Evolutionary conservation across 306 rosid genomes (phyloP).

Genomic region (Malus sylvestris): DNA sequence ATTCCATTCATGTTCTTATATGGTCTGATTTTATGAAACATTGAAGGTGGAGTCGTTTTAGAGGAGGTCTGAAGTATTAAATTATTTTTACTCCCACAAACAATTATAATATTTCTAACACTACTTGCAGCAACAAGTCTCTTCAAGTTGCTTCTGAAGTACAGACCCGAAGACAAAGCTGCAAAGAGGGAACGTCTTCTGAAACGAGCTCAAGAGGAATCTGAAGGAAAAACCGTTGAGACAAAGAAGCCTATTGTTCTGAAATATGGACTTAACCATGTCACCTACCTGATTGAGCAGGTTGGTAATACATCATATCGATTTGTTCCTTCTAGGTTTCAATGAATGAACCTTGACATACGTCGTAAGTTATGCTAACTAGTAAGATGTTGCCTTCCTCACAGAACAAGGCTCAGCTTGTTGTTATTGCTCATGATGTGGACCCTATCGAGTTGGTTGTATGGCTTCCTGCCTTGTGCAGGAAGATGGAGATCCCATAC

Average conservation of each 20-base stretch:
- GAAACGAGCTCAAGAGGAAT: constrained; percentile 68
- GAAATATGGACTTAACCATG: constrained; percentile 79
- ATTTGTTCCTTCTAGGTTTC: neutral
- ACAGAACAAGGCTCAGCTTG: constrained; percentile 72
- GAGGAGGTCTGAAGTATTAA: neutral
- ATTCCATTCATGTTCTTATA: neutral
- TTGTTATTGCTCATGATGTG: constrained; percentile 79
- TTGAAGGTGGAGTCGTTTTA: neutral
- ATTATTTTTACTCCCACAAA: neutral
- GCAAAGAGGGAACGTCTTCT: constrained; percentile 65
- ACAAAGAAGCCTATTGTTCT: constrained; percentile 64
- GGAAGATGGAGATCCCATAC: constrained; percentile 79
- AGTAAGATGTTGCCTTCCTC: neutral
- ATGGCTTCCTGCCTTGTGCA: constrained; percentile 78
- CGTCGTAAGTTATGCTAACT: neutral
- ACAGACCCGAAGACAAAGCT: constrained; percentile 69
- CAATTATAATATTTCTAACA: neutral
- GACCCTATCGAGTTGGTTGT: constrained; percentile 78
- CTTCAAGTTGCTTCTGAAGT: constrained; percentile 72
- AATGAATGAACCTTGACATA: neutral
- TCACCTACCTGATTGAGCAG: constrained; percentile 77
- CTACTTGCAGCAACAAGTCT: constrained; percentile 49
- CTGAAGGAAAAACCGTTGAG: constrained; percentile 55
- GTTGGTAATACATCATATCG: neutral
- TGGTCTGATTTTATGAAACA: neutral